Percentiles rank a stretch among this genome's conserved stretches.
These are phyloP conservation scores for Solanum virginianum DNA, from an alignment of 257 asterid genomes.

Conservation along the genomic window DNA sequence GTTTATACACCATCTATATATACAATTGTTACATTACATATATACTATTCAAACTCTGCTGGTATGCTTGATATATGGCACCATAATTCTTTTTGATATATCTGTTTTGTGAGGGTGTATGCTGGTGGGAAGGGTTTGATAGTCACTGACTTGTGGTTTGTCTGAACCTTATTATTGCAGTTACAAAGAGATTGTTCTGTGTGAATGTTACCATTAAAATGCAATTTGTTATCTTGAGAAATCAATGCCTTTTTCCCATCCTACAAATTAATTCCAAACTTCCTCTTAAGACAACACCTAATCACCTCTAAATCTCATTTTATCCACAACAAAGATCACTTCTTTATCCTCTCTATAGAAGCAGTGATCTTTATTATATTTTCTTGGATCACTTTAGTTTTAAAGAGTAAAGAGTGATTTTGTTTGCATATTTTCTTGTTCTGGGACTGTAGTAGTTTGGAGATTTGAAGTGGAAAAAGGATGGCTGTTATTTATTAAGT, in stretches of 20 bases:
- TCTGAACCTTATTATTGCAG: not conserved
- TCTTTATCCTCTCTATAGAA: not conserved
- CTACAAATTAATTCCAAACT: no score
- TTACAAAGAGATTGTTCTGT: not conserved
- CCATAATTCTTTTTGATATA: not conserved
- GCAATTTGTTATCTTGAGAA: not conserved
- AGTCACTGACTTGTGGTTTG: not conserved
- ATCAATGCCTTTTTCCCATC: no score
- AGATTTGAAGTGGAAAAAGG: not conserved
- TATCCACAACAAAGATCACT: not conserved
- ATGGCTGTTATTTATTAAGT: slow-evolving; percentile 74
- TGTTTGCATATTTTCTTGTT: not conserved
- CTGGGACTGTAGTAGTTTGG: no score
- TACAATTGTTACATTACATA: no score
- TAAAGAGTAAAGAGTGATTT: not conserved
- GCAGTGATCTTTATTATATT: not conserved
- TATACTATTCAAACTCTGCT: no score
- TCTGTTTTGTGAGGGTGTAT: not conserved
- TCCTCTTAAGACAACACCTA: no score
- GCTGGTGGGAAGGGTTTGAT: not conserved
- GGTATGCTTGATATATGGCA: not conserved
- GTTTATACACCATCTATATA: no score
- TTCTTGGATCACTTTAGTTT: not conserved
- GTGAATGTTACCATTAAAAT: not conserved
- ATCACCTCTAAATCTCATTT: no score